These are phyloP conservation scores for Sarcocystis neurona DNA, from an alignment of 169 alveolate genomes.

Conservation along the genomic window DNA sequence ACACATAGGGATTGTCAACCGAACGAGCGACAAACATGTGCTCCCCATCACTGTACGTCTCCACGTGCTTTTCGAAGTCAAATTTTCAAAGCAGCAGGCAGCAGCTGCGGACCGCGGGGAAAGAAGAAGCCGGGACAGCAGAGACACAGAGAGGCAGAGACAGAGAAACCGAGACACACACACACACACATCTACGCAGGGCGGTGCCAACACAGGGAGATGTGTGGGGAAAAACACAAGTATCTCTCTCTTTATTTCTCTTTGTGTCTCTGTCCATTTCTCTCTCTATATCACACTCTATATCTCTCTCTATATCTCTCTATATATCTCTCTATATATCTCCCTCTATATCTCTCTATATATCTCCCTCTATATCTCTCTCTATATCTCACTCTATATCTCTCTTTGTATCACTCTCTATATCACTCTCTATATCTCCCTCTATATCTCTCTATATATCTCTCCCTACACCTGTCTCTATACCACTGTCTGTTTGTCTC, in stretches of 20 bases:
- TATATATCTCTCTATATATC: neutral
- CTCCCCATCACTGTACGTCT: conserved; percentile 61
- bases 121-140: too few species aligned
- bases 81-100: neutral
- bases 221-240: neutral
- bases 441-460: neutral
- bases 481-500: neutral
- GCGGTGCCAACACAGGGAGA: too few species aligned
- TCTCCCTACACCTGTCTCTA: neutral
- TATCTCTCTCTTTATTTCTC: neutral
- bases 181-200: too few species aligned
- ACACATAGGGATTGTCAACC: conserved; percentile 64
- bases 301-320: neutral
- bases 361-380: neutral
- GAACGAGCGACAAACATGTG: conserved; percentile 62
- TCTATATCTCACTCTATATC: neutral
- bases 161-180: too few species aligned
- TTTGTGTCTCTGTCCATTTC: neutral
- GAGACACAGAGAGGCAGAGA: too few species aligned
- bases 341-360: neutral
- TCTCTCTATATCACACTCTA: neutral
- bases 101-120: too few species aligned
- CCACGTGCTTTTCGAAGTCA: neutral
- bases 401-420: neutral
- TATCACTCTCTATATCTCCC: neutral